Evolutionary conservation across 768 basidiomycete genomes (phyloP).

Genomic region (Leccinum longicurvipes): DNA sequence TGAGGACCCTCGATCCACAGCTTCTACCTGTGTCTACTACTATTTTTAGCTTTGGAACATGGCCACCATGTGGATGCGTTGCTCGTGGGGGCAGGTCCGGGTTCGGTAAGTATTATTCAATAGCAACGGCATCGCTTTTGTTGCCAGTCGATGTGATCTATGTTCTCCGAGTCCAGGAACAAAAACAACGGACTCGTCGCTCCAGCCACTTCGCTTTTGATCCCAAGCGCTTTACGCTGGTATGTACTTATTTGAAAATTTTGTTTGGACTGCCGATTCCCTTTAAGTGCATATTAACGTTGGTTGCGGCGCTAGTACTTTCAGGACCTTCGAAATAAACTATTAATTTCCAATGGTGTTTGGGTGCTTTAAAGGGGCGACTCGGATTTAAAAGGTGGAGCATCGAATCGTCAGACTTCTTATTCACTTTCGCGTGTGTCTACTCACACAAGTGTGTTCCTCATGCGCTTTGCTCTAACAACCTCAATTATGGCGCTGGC

Average conservation of each 20-base stretch:
- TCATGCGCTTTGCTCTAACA: neutral
- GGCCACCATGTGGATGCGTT: no score
- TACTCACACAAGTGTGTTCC: neutral
- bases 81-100: no score
- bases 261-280: neutral
- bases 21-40: no score
- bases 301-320: neutral
- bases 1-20: no score
- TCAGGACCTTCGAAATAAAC: neutral
- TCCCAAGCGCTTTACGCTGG: neutral
- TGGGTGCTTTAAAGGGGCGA: neutral
- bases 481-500: slow-evolving; percentile 6
- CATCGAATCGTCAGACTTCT: neutral
- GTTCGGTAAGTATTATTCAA: no score
- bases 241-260: neutral
- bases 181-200: no score
- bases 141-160: neutral
- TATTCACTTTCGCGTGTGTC: neutral
- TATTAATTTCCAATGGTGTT: neutral
- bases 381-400: neutral
- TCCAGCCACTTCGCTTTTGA: neutral
- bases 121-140: neutral
- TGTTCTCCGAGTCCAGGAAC: neutral
- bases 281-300: neutral
- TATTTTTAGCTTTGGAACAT: no score